Evolutionary conservation across 495 filamentous ascomycete genomes (phyloP), one percentile per base, ranked within the genome.

Genomic region (Sporormia fimetaria): DNA sequence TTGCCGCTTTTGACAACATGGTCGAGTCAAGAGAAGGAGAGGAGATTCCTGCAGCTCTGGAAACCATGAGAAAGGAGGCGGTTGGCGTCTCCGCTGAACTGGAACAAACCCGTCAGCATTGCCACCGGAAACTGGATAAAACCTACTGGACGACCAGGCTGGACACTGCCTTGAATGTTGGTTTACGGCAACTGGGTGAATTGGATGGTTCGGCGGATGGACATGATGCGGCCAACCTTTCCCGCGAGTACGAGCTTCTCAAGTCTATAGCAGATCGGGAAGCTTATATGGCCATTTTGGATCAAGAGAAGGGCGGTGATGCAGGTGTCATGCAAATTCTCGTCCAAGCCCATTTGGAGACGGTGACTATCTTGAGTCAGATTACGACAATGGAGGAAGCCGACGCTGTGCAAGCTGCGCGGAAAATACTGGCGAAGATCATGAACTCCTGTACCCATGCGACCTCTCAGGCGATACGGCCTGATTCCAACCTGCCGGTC

Each of bases 291-390:
- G 76, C 78, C n/a, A 74, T 96, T 20, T 56, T 81, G 12, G 87
- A 94, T 26, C 76, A 87, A 47, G 87, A 95, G 51, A 87, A 81
- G 61, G 68, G 69, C 28, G 82, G 81, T 24, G 83, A 93, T 60
- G 74, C 77, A 7, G 76, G 69, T 14, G 71, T 81, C 15, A 67
- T 93, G 50, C 87, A 94, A 59, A 70, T 81, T 4, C 72, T 96
- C 28, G 71, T 95, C 6, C 76, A 78, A 33, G 83, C 88, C 17
- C 88, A 96, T 54, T 90, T 96, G 53, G 88, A 96, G 56, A 83
- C 84, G 2, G 75, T 95, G 37, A 68, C 79, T 14, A 80, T 83
- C 1, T 70, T 99, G 41, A 75, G 79, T 41, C 80, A 81, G 42
- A 80, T 92, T 25, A 70, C 90, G 52, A 66, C 72, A 21, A 80